These are phyloP conservation scores for Zizania latifolia DNA, from an alignment of 176 grass and related monocot genomes.

Conservation along the genomic window DNA sequence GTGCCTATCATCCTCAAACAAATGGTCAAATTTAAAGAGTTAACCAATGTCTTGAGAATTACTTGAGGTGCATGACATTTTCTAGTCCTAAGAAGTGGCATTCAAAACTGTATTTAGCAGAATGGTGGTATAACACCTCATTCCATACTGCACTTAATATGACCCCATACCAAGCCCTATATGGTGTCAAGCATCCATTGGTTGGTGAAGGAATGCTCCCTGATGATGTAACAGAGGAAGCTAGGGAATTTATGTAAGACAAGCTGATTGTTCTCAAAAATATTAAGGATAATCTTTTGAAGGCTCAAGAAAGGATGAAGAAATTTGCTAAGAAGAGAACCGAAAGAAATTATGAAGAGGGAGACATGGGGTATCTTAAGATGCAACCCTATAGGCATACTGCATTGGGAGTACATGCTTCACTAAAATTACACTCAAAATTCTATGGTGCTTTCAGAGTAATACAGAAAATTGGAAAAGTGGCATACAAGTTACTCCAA, in stretches of 20 bases:
- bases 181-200: neutral
- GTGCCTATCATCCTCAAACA: neutral
- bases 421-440: neutral
- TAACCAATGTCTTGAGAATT: neutral
- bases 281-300: neutral
- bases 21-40: neutral
- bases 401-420: neutral
- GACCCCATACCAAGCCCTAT: neutral
- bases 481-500: too few relatives aligned
- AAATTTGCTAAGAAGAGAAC: neutral
- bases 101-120: neutral
- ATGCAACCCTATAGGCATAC: neutral
- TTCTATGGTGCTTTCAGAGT: neutral
- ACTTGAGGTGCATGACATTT: neutral
- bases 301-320: neutral
- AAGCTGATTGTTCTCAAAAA: too few relatives aligned
- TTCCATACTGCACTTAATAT: neutral
- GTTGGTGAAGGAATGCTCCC: neutral
- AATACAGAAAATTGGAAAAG: too few relatives aligned
- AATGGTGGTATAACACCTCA: too few relatives aligned
- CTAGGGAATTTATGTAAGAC: too few relatives aligned
- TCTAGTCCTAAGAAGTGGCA: neutral
- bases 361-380: neutral
- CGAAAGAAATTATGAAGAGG: neutral
- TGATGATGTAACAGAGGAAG: too few relatives aligned